A percentile compares a stretch with the other conserved stretches of the same genome.
Conservation (phyloP, 2,329 filamentous ascomycete species). For the Venturia oleaginea region DNA sequence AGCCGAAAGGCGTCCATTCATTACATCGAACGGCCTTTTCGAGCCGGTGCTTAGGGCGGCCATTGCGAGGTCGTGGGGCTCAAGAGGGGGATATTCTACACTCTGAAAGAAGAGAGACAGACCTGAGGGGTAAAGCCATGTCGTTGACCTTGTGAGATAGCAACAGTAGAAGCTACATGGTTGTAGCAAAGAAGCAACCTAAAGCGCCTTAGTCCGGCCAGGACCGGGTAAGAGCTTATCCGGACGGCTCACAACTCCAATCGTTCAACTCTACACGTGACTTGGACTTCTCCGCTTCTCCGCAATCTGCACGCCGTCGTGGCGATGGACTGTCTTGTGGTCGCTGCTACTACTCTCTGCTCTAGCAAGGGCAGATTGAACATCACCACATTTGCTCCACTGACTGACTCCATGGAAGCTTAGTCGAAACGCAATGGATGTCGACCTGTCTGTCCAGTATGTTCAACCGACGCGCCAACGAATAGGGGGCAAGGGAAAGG, state of each 20-base stretch:
- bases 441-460: neutral
- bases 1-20: neutral
- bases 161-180: neutral
- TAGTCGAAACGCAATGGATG: neutral
- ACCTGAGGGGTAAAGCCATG: neutral
- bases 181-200: neutral
- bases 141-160: neutral
- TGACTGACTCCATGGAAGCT: neutral
- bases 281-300: neutral
- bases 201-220: neutral
- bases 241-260: neutral
- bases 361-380: neutral
- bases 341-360: neutral
- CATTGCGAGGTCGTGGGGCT: neutral
- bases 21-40: constrained; percentile 4
- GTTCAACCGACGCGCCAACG: neutral
- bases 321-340: neutral
- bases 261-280: neutral
- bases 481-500: neutral
- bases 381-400: neutral
- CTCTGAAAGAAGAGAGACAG: neutral
- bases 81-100: neutral
- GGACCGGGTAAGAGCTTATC: neutral
- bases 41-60: constrained; percentile 4
- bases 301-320: neutral